Evolutionary conservation across 306 rosid species (phyloP).

Genomic region (Quercus berberidifolia): DNA sequence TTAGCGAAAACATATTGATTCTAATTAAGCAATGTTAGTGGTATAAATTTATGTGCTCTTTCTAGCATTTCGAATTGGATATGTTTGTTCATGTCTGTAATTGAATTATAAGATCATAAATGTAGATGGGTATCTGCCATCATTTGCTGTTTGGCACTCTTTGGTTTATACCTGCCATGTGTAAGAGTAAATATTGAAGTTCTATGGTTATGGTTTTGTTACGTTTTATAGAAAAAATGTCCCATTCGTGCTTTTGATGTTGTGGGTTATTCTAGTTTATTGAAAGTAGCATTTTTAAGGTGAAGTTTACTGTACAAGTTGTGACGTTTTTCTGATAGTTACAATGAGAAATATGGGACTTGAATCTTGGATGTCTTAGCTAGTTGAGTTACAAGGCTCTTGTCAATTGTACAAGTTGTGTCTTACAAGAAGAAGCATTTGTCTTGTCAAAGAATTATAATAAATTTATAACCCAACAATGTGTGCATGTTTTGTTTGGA

Average conservation of each 20-base stretch:
- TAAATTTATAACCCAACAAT: neutral
- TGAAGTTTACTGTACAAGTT: neutral
- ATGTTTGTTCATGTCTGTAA: neutral
- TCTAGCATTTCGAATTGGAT: neutral
- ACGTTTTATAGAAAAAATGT: neutral
- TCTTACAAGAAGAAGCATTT: neutral
- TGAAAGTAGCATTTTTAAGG: neutral
- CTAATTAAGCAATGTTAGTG: neutral
- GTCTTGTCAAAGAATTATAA: neutral
- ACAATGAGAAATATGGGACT: too few relatives aligned
- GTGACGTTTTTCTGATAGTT: neutral
- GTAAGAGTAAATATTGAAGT: neutral
- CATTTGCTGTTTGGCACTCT: neutral
- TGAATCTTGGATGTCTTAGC: too few relatives aligned
- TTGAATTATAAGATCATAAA: neutral
- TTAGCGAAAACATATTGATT: neutral
- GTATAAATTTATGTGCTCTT: neutral
- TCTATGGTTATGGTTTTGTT: neutral
- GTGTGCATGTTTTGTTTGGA: neutral
- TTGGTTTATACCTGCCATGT: neutral
- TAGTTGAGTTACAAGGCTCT: too few relatives aligned
- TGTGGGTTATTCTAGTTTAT: neutral
- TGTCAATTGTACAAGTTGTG: neutral
- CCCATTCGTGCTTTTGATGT: neutral
- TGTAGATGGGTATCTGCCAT: neutral